Percentiles rank a stretch among this genome's conserved stretches.
phyloP scores from a whole-genome alignment of 139 green algal species.

The Penium margaritaceum region DNA sequence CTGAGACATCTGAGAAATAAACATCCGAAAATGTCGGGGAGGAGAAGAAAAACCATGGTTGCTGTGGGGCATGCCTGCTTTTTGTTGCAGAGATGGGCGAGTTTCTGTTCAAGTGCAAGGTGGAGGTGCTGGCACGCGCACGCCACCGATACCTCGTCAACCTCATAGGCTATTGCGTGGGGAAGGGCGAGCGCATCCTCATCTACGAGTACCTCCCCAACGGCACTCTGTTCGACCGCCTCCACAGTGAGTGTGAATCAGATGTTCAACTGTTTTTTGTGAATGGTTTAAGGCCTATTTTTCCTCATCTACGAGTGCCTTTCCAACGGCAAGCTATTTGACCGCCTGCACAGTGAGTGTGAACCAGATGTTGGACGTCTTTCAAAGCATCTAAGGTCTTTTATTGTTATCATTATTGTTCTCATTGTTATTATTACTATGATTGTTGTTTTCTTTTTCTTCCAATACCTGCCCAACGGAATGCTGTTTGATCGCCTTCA shows the following conservation, averaged over 20 bases:
- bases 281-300: too few species aligned
- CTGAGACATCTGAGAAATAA: too few species aligned
- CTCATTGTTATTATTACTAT: neutral
- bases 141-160: conserved; percentile 16
- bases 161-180: conserved; percentile 31
- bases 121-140: conserved; percentile 1
- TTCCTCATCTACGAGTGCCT: neutral
- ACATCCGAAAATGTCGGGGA: too few species aligned
- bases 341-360: neutral
- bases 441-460: neutral
- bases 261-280: too few species aligned
- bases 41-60: too few species aligned
- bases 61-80: too few species aligned
- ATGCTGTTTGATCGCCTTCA: neutral
- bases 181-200: conserved; percentile 11
- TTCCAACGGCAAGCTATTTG: neutral
- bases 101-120: conserved; percentile 3
- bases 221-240: conserved; percentile 34
- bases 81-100: neutral
- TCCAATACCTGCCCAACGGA: neutral
- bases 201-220: conserved; percentile 36
- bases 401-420: neutral
- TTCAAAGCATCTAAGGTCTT: too few species aligned
- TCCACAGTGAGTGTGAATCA: conserved; percentile 34
- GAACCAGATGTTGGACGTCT: too few species aligned